Evolutionary conservation across 495 filamentous ascomycete genomes (phyloP).

Genomic region (Lentithecium fluviatile): DNA sequence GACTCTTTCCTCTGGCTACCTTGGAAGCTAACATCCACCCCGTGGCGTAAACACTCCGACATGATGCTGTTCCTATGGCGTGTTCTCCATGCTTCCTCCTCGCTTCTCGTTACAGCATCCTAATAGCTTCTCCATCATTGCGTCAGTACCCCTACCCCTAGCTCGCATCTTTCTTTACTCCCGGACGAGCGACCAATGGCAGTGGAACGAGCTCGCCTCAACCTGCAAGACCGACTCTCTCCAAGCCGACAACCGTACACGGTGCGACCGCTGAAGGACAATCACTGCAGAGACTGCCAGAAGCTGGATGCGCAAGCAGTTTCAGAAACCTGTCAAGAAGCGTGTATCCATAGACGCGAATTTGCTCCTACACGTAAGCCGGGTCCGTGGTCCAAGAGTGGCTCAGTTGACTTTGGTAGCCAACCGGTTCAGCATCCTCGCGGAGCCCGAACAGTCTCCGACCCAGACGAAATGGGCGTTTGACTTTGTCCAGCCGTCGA

Average conservation of each 20-base stretch:
- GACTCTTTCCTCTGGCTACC: constrained; percentile 3
- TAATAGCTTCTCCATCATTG: background rate
- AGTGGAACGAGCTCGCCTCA: constrained; percentile 2
- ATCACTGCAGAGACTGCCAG: constrained; percentile 7
- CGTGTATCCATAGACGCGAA: constrained; percentile 11
- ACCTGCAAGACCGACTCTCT: background rate
- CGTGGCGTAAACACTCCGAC: constrained; percentile 1
- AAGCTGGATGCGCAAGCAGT: background rate
- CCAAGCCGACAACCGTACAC: background rate
- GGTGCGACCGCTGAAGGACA: background rate
- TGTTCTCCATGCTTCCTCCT: background rate
- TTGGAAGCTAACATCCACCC: background rate
- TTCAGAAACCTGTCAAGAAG: background rate
- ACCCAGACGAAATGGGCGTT: constrained; percentile 26
- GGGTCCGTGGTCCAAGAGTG: background rate
- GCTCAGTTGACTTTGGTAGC: constrained; percentile 10
- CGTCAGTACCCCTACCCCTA: constrained; percentile 10
- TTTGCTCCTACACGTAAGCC: constrained; percentile 20
- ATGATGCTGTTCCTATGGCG: background rate
- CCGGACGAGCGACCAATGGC: constrained; percentile 1
- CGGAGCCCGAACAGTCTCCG: constrained; percentile 17
- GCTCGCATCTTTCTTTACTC: background rate
- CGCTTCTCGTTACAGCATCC: constrained; percentile 3
- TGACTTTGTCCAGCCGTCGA: constrained; percentile 20
- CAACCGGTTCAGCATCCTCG: constrained; percentile 32